Conservation (phyloP, 2,329 filamentous ascomycete species). For the Lasiodiplodia theobromae region DNA sequence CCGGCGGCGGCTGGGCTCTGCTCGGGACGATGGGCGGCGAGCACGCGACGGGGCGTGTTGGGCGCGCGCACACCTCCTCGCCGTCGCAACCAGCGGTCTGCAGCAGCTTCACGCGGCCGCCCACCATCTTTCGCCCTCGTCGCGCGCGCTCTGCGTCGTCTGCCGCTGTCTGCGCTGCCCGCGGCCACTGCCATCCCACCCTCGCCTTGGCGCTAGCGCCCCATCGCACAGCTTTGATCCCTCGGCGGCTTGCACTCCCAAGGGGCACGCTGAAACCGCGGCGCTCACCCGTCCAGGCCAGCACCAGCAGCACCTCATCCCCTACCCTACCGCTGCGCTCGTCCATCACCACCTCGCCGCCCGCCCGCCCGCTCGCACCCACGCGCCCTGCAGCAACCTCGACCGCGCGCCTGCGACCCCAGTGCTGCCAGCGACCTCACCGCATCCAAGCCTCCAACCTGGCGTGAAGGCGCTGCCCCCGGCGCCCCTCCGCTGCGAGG, state of each 20-base stretch:
- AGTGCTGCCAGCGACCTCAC: conserved; percentile 21
- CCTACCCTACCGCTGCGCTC: conserved; percentile 31
- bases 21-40: conserved; percentile 20
- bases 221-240: conserved; percentile 22
- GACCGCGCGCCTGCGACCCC: conserved; percentile 17
- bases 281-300: conserved; percentile 29
- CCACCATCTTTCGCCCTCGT: conserved; percentile 3
- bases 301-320: conserved; percentile 30
- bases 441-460: conserved; percentile 20
- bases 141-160: conserved; percentile 21
- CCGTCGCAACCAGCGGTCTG: conserved; percentile 18
- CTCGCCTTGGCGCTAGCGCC: conserved; percentile 22
- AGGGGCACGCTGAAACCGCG: conserved; percentile 30
- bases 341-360: conserved; percentile 28
- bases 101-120: conserved; percentile 10
- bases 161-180: conserved; percentile 26
- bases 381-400: conserved; percentile 26
- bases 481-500: conserved; percentile 30
- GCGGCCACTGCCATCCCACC: conserved; percentile 27
- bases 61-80: not conserved
- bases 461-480: conserved; percentile 29
- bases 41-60: conserved; percentile 20
- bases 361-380: conserved; percentile 24
- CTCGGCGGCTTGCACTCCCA: conserved; percentile 24
- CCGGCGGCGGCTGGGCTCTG: conserved; percentile 15